Percentiles rank a stretch among this genome's conserved stretches.
Evolutionary conservation across 1,284 basidiomycete species (phyloP).

Genomic region (Heliocybe sulcata): DNA sequence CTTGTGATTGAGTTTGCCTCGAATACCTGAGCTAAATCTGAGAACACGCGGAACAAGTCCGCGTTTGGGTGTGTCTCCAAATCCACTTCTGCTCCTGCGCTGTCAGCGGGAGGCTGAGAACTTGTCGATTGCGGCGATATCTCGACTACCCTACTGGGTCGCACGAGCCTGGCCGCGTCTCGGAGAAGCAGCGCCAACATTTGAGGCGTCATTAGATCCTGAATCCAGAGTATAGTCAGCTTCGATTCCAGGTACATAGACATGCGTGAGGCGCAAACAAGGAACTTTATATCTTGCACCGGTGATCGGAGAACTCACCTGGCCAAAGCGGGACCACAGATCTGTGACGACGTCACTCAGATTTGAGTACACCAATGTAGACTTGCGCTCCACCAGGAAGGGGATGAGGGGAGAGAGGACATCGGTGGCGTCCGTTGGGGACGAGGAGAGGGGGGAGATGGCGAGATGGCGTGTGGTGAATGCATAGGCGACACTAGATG

Average conservation of each 20-base stretch:
- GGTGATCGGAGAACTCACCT: slow-evolving; percentile 28
- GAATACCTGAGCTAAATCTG: slow-evolving; percentile 41
- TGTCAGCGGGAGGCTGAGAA: slow-evolving; percentile 9
- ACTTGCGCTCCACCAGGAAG: slow-evolving; percentile 52
- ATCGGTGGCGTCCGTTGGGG: slow-evolving; percentile 19
- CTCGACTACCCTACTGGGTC: slow-evolving; percentile 35
- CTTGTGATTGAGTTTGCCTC: background rate
- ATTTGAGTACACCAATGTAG: slow-evolving; percentile 38
- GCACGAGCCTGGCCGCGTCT: slow-evolving; percentile 44
- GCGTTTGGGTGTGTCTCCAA: slow-evolving; percentile 29
- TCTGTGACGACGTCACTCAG: slow-evolving; percentile 47
- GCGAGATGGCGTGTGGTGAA: slow-evolving; percentile 55
- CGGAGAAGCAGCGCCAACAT: slow-evolving; percentile 44
- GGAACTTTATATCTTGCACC: background rate
- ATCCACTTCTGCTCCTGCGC: slow-evolving; percentile 13
- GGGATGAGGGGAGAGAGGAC: slow-evolving; percentile 46
- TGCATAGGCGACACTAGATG: slow-evolving; percentile 53
- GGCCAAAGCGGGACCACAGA: slow-evolving; percentile 51
- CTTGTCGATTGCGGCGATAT: slow-evolving; percentile 10
- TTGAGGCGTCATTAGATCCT: slow-evolving; percentile 39
- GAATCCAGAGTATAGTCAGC: background rate
- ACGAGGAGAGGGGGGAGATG: slow-evolving; percentile 43
- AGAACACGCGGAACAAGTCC: slow-evolving; percentile 39
- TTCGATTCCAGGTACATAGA: background rate
- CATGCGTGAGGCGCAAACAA: background rate